Evolutionary conservation across 2,329 filamentous ascomycete genomes (phyloP).

Genomic region (Metarhizium brunneum): DNA sequence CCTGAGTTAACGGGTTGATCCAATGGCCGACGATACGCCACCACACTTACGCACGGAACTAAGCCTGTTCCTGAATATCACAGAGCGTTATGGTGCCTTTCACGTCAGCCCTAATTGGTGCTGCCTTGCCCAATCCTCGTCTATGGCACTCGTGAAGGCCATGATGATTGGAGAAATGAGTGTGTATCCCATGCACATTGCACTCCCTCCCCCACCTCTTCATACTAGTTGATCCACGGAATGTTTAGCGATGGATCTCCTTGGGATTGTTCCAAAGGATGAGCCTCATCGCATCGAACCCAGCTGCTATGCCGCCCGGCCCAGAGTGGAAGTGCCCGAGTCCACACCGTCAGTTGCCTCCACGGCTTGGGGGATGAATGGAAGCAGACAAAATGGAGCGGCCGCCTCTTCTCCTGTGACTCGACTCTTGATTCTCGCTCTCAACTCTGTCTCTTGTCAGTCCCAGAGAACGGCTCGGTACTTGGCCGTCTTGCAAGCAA

Average conservation of each 20-base stretch:
- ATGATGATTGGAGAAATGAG: no score
- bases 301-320: background rate
- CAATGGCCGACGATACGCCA: conserved; percentile 3
- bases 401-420: conserved; percentile 15
- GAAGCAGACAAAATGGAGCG: background rate
- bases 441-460: conserved; percentile 16
- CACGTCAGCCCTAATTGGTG: no score
- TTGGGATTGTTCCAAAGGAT: background rate
- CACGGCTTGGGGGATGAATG: background rate
- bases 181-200: no score
- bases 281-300: background rate
- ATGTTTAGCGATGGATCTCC: background rate
- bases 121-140: no score
- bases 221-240: no score
- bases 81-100: background rate
- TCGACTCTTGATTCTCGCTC: conserved; percentile 2
- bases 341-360: background rate
- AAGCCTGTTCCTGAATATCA: conserved; percentile 23
- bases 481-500: conserved; percentile 22
- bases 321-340: background rate
- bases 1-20: background rate
- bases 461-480: conserved; percentile 19
- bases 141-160: no score
- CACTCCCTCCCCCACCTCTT: no score
- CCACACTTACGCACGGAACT: conserved; percentile 11